Percentiles rank a stretch among this genome's conserved stretches.
phyloP scores from a whole-genome alignment of 352 stramenopile species.

The Pythium rhizo-oryzae region DNA sequence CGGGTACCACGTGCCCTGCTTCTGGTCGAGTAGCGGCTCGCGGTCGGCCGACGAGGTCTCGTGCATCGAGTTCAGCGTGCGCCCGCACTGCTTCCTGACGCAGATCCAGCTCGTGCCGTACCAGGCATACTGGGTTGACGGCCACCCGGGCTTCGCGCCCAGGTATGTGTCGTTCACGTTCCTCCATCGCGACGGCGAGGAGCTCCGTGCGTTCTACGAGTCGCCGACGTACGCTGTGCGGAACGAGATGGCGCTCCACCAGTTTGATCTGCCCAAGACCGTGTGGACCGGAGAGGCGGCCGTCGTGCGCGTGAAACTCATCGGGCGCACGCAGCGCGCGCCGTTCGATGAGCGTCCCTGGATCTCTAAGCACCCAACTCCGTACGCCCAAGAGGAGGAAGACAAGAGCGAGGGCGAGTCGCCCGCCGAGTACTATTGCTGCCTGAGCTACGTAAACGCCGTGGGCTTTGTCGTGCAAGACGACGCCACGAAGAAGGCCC shows the following conservation, averaged over 20 bases:
- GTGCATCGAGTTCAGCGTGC: constrained; percentile 23
- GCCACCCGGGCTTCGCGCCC: constrained; percentile 20
- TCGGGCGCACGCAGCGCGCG: constrained; percentile 21
- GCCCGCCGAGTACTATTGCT: constrained; percentile 74
- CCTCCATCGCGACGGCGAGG: constrained; percentile 5
- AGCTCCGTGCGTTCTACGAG: constrained; percentile 11
- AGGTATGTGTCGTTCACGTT: constrained; percentile 21
- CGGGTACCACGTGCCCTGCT: constrained; percentile 30
- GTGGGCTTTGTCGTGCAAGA: constrained; percentile 20
- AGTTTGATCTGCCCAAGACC: constrained; percentile 25
- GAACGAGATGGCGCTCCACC: constrained; percentile 29
- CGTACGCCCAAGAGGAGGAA: not conserved
- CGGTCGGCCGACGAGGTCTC: not conserved
- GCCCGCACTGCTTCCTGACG: constrained; percentile 16
- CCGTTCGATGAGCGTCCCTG: constrained; percentile 24
- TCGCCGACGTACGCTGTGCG: constrained; percentile 19
- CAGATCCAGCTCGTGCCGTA: constrained; percentile 26
- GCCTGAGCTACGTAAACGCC: constrained; percentile 71
- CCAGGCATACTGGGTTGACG: constrained; percentile 28
- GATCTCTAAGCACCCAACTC: constrained; percentile 6
- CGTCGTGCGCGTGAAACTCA: constrained; percentile 22
- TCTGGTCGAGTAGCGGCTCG: constrained; percentile 27
- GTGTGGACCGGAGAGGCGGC: constrained; percentile 8
- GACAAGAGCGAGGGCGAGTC: not conserved
- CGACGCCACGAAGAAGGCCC: constrained; percentile 15